A percentile compares a stretch with the other conserved stretches of the same genome.
Evolutionary conservation across 306 rosid genomes (phyloP).

Genomic region (Herpetospermum pedunculosum): DNA sequence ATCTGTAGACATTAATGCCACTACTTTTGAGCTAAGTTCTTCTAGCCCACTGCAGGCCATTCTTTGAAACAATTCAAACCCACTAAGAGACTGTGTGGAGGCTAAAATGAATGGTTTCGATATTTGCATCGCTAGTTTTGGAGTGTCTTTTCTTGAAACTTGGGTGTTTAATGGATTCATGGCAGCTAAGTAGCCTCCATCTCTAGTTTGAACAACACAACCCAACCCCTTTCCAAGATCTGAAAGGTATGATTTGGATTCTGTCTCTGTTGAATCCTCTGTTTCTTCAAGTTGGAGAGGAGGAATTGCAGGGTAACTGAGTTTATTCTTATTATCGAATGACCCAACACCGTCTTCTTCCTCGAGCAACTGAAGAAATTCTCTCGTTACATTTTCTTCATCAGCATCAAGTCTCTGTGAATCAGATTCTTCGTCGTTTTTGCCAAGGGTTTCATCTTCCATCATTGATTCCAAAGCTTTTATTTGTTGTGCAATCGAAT

Average conservation of each 20-base stretch:
- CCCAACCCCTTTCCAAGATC: slow-evolving; percentile 93
- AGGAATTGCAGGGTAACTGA: slow-evolving; percentile 32
- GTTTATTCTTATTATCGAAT: slow-evolving; percentile 8
- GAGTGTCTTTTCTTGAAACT: slow-evolving; percentile 43
- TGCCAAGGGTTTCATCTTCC: slow-evolving; percentile 31
- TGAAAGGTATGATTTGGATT: slow-evolving; percentile 53
- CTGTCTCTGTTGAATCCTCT: slow-evolving; percentile 24
- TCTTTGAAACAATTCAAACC: slow-evolving; percentile 69
- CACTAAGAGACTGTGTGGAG: slow-evolving; percentile 34
- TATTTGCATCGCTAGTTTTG: slow-evolving; percentile 86
- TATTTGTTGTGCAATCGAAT: slow-evolving; percentile 87
- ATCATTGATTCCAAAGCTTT: slow-evolving; percentile 86
- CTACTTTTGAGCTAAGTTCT: slow-evolving; percentile 48
- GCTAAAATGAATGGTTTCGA: slow-evolving; percentile 57
- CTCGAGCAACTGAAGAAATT: slow-evolving; percentile 92
- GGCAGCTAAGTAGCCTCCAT: slow-evolving; percentile 78
- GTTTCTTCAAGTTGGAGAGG: slow-evolving; percentile 37
- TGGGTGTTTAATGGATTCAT: slow-evolving; percentile 59
- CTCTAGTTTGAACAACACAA: slow-evolving; percentile 66
- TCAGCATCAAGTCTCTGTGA: slow-evolving; percentile 62
- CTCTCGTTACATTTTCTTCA: slow-evolving; percentile 80
- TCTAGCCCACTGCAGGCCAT: slow-evolving; percentile 57
- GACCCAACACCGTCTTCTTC: slow-evolving; percentile 32
- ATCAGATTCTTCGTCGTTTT: slow-evolving; percentile 34
- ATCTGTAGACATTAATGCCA: slow-evolving; percentile 56